Evolutionary conservation across 164 flowering plant genomes (phyloP).

Genomic region (Nymphaea colorata): DNA sequence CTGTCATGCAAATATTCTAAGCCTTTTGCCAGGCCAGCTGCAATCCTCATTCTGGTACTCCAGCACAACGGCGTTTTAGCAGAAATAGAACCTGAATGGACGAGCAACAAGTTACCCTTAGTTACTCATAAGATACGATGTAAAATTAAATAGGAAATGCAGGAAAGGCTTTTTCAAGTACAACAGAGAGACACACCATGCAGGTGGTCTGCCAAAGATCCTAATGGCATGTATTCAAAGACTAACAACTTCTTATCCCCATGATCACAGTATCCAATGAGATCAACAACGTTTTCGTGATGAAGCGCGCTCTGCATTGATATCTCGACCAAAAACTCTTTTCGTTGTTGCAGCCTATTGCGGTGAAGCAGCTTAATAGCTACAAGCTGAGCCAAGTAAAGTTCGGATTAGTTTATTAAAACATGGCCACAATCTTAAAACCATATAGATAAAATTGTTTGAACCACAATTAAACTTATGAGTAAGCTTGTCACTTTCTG

Average conservation of each 20-base stretch:
- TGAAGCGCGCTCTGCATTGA: conserved; percentile 51
- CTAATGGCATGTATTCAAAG: conserved; percentile 83
- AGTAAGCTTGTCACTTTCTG: too few species aligned
- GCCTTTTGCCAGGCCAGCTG: conserved; percentile 79
- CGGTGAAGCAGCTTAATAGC: conserved; percentile 85
- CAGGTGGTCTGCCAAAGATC: conserved; percentile 70
- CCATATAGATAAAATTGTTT: too few species aligned
- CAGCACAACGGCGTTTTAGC: conserved; percentile 54
- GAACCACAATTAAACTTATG: too few species aligned
- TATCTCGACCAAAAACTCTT: conserved; percentile 73
- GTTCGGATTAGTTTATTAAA: too few species aligned
- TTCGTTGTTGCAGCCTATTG: conserved; percentile 55
- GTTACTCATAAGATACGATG: background rate
- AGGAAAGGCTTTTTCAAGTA: background rate
- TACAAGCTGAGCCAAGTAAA: conserved; percentile 39
- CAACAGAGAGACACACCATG: conserved; percentile 36
- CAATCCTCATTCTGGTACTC: conserved; percentile 74
- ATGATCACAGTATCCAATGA: conserved; percentile 72
- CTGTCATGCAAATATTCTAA: conserved; percentile 68
- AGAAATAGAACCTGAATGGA: conserved; percentile 31
- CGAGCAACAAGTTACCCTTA: background rate
- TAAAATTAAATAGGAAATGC: background rate
- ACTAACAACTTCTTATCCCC: conserved; percentile 73
- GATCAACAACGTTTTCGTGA: conserved; percentile 67
- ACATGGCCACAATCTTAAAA: too few species aligned